A percentile compares a stretch with the other conserved stretches of the same genome.
phyloP scores from a whole-genome alignment of 768 basidiomycete species.

The Phanerodontia chrysosporium region DNA sequence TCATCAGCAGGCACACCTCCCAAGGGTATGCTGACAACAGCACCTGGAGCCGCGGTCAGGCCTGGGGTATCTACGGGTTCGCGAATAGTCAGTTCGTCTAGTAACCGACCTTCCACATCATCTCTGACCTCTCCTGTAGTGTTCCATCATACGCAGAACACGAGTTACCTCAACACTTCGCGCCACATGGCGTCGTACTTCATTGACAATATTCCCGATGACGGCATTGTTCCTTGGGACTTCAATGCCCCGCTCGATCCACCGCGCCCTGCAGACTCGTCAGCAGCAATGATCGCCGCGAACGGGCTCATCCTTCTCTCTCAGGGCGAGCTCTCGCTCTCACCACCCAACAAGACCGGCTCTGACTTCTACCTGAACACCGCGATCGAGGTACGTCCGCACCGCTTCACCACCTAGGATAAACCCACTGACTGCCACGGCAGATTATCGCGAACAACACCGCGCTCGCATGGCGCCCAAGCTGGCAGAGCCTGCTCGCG shows the following conservation, averaged over 20 bases:
- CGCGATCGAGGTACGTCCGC: slow-evolving; percentile 42
- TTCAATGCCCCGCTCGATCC: slow-evolving; percentile 63
- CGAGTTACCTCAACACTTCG: slow-evolving; percentile 55
- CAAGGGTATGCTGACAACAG: slow-evolving; percentile 60
- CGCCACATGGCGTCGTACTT: slow-evolving; percentile 57
- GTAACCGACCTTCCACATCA: neutral
- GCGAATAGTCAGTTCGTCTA: slow-evolving; percentile 47
- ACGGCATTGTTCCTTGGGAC: slow-evolving; percentile 74
- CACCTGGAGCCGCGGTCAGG: slow-evolving; percentile 73
- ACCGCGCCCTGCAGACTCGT: slow-evolving; percentile 62
- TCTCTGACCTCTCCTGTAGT: slow-evolving; percentile 34
- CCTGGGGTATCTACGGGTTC: slow-evolving; percentile 69
- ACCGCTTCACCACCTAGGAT: neutral
- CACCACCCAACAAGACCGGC: slow-evolving; percentile 26
- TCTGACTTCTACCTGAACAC: slow-evolving; percentile 39
- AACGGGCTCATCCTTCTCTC: slow-evolving; percentile 58
- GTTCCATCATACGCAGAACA: slow-evolving; percentile 49
- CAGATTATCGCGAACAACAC: slow-evolving; percentile 47
- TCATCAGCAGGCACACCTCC: slow-evolving; percentile 50
- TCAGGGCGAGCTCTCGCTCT: slow-evolving; percentile 31
- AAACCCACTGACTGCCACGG: neutral
- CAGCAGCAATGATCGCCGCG: slow-evolving; percentile 61
- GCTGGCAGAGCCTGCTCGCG: slow-evolving; percentile 60
- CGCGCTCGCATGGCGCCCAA: slow-evolving; percentile 50
- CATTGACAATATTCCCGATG: slow-evolving; percentile 50